Percentiles rank a stretch among this genome's conserved stretches.
phyloP scores from a whole-genome alignment of 2,329 filamentous ascomycete species.

The Aspergillus persii region DNA sequence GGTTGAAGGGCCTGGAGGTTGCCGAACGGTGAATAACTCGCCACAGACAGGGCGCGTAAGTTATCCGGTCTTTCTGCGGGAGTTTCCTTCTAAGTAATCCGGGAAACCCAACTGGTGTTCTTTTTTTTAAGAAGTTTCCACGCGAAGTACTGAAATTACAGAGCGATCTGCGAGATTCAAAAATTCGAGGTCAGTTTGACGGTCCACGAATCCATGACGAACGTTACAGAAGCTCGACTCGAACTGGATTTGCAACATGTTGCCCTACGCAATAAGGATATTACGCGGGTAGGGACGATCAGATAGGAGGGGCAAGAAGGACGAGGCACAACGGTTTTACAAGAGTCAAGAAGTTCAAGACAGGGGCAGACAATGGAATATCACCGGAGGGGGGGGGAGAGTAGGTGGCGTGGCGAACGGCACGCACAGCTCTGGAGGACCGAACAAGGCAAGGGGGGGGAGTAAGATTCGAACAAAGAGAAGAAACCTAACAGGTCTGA shows the following conservation, averaged over 20 bases:
- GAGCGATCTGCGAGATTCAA: constrained; percentile 14
- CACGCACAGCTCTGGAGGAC: not conserved
- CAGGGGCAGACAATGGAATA: not conserved
- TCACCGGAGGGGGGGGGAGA: not conserved
- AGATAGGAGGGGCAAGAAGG: constrained; percentile 1
- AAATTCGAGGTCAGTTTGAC: constrained; percentile 18
- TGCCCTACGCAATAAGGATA: constrained; percentile 21
- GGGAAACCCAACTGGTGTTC: not conserved
- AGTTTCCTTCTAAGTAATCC: not conserved
- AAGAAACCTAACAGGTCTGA: not conserved
- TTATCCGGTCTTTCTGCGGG: not conserved
- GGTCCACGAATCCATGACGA: constrained; percentile 12
- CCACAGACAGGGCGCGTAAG: not conserved
- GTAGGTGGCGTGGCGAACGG: not conserved
- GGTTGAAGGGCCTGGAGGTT: not conserved
- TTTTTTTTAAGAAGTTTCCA: constrained; percentile 1
- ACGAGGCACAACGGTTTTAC: constrained; percentile 6
- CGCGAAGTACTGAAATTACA: constrained; percentile 16
- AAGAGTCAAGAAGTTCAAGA: constrained; percentile 1
- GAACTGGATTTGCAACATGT: constrained; percentile 6
- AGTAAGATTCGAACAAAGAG: not conserved
- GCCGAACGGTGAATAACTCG: not conserved
- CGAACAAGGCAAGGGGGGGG: no score
- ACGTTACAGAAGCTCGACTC: constrained; percentile 16
- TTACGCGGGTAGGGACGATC: constrained; percentile 13